A percentile compares a stretch with the other conserved stretches of the same genome.
Conservation (phyloP, 1,284 basidiomycete genomes). For the Ustilago tritici region DNA sequence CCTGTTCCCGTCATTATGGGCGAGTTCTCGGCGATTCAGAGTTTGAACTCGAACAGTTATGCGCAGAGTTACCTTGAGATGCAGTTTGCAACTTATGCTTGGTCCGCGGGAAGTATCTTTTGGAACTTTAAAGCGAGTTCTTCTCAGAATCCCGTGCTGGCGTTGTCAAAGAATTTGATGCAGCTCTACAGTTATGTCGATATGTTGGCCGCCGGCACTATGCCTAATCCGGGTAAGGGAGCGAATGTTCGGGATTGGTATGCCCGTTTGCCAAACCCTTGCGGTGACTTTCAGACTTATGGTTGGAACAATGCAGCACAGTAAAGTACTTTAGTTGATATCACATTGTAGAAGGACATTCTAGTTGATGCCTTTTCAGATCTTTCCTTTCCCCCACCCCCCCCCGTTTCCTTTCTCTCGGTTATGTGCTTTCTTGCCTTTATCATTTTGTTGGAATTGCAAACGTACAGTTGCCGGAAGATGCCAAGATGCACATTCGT, state of each 20-base stretch:
- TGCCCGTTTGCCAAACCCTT: conserved; percentile 30
- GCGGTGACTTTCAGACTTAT: conserved; percentile 40
- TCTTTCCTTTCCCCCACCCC: not conserved
- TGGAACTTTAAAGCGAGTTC: conserved; percentile 63
- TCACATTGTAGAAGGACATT: not conserved
- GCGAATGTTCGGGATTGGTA: conserved; percentile 38
- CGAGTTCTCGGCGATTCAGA: conserved; percentile 60
- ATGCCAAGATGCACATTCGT: no score
- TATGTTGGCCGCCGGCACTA: conserved; percentile 37
- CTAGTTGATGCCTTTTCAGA: not conserved
- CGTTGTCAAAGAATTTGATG: conserved; percentile 30
- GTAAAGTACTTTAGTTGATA: not conserved
- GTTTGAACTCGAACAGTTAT: conserved; percentile 32
- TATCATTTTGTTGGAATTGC: no score
- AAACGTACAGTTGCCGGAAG: no score
- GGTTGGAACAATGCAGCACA: conserved; percentile 35
- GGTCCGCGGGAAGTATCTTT: conserved; percentile 66
- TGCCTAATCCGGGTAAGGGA: conserved; percentile 47
- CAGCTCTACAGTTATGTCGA: conserved; percentile 55
- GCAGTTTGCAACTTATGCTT: conserved; percentile 63
- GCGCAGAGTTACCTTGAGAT: conserved; percentile 47
- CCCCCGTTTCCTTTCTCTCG: not conserved
- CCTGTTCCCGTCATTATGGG: conserved; percentile 60
- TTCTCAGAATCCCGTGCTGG: conserved; percentile 38
- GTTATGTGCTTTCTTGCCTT: not conserved